phyloP scores from a whole-genome alignment of 768 basidiomycete species.

The Dioszegia hungarica region DNA sequence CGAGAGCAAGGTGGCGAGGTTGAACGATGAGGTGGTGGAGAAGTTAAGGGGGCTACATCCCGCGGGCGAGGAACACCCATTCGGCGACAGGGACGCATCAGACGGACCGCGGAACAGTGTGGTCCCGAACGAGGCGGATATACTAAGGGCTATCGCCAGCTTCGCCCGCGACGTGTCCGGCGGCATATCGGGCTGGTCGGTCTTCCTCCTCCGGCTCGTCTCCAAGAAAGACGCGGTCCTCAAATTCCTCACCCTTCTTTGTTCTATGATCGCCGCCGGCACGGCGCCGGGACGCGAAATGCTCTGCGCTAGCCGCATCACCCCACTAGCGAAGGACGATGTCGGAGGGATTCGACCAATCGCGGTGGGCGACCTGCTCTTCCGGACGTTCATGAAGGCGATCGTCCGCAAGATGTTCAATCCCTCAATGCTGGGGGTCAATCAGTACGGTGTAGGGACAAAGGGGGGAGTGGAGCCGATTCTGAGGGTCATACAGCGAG shows the following conservation, averaged over 20 bases:
- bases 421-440: not conserved
- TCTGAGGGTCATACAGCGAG: not conserved
- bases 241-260: not conserved
- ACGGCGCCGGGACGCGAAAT: constrained; percentile 9
- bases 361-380: constrained; percentile 30
- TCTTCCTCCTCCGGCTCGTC: not conserved
- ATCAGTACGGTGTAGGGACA: not conserved
- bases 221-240: not conserved
- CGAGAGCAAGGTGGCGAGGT: too few relatives aligned
- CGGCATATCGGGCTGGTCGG: constrained; percentile 7
- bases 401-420: constrained; percentile 12
- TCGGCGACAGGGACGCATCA: too few relatives aligned
- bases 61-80: too few relatives aligned
- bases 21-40: too few relatives aligned
- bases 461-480: constrained; percentile 24
- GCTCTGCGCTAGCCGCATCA: constrained; percentile 17
- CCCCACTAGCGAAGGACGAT: constrained; percentile 17
- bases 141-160: too few relatives aligned
- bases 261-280: not conserved
- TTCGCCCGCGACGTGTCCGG: too few relatives aligned
- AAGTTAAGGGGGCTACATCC: too few relatives aligned
- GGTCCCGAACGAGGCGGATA: too few relatives aligned
- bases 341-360: constrained; percentile 30
- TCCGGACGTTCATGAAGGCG: constrained; percentile 17
- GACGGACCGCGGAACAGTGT: too few relatives aligned